These are phyloP conservation scores for Allantophomopsis cytisporea DNA, from an alignment of 2,329 filamentous ascomycete species.

Conservation along the genomic window DNA sequence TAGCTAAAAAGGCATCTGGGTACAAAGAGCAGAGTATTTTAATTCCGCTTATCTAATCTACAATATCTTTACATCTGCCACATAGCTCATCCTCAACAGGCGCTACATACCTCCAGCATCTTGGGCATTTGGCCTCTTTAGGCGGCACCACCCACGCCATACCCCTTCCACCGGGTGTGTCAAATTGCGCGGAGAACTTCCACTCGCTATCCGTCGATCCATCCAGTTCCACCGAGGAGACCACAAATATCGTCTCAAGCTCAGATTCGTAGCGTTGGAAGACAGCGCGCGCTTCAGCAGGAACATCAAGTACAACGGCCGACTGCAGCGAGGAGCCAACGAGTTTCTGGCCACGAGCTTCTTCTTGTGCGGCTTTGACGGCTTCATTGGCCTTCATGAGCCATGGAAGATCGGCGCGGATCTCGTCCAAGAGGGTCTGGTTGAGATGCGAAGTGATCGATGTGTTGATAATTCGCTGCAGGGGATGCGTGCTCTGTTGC, in stretches of 20 bases:
- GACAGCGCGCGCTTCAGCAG: conserved; percentile 16
- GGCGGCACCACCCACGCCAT: conserved; percentile 24
- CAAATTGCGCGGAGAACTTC: conserved; percentile 20
- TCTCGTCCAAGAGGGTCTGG: neutral
- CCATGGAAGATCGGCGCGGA: conserved; percentile 8
- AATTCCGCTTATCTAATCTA: conserved; percentile 18
- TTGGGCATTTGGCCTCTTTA: conserved; percentile 54
- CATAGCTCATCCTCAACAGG: conserved; percentile 55
- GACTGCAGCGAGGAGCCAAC: conserved; percentile 75
- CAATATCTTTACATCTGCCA: conserved; percentile 54
- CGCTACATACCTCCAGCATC: conserved; percentile 85
- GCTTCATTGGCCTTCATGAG: conserved; percentile 33
- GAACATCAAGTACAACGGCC: conserved; percentile 43
- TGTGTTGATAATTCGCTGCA: conserved; percentile 3
- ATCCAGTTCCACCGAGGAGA: conserved; percentile 42
- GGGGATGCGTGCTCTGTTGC: conserved; percentile 20
- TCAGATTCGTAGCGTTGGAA: conserved; percentile 21
- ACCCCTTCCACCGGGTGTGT: conserved; percentile 7
- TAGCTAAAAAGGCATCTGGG: too few relatives aligned
- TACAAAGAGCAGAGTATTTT: too few relatives aligned
- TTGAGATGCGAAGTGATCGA: too few relatives aligned
- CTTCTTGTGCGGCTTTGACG: conserved; percentile 65
- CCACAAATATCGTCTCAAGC: conserved; percentile 48
- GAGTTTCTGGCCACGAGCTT: conserved; percentile 54
- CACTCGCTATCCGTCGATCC: conserved; percentile 30